phyloP scores from a whole-genome alignment of 805 yeast genomes.

The Nakazawaea molendinolei region DNA sequence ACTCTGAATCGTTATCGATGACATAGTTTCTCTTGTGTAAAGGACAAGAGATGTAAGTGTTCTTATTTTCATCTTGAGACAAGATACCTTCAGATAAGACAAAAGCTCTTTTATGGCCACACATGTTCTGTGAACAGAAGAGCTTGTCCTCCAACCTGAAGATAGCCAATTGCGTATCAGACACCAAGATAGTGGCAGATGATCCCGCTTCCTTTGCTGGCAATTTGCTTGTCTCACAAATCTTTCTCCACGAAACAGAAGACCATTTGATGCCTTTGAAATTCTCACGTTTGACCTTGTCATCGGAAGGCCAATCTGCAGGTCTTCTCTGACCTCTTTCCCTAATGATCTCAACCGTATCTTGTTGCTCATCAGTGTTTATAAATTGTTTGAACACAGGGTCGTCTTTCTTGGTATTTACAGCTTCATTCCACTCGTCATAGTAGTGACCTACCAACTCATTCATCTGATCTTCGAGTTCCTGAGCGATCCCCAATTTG shows the following conservation, averaged over 20 bases:
- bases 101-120: slow-evolving; percentile 33
- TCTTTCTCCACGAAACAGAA: slow-evolving; percentile 22
- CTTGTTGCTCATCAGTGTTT: slow-evolving; percentile 24
- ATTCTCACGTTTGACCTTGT: slow-evolving; percentile 17
- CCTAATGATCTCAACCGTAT: slow-evolving; percentile 25
- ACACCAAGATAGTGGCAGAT: slow-evolving; percentile 24
- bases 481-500: slow-evolving; percentile 28
- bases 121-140: slow-evolving; percentile 33
- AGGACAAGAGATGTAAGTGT: slow-evolving; percentile 29
- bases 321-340: slow-evolving; percentile 32
- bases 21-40: slow-evolving; percentile 29
- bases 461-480: slow-evolving; percentile 28
- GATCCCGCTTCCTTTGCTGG: slow-evolving; percentile 25
- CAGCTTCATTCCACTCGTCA: slow-evolving; percentile 29
- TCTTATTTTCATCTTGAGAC: slow-evolving; percentile 24
- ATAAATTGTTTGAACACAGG: slow-evolving; percentile 26
- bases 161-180: slow-evolving; percentile 31
- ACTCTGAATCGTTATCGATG: slow-evolving; percentile 18
- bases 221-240: slow-evolving; percentile 22
- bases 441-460: slow-evolving; percentile 26
- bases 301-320: slow-evolving; percentile 27
- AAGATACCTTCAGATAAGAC: slow-evolving; percentile 29
- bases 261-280: slow-evolving; percentile 28
- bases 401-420: slow-evolving; percentile 17
- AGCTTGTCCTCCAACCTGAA: slow-evolving; percentile 27